A percentile compares a stretch with the other conserved stretches of the same genome.
These are phyloP conservation scores for Lodderomyces beijingensis DNA, from an alignment of 1,139 yeast species.

Conservation along the genomic window DNA sequence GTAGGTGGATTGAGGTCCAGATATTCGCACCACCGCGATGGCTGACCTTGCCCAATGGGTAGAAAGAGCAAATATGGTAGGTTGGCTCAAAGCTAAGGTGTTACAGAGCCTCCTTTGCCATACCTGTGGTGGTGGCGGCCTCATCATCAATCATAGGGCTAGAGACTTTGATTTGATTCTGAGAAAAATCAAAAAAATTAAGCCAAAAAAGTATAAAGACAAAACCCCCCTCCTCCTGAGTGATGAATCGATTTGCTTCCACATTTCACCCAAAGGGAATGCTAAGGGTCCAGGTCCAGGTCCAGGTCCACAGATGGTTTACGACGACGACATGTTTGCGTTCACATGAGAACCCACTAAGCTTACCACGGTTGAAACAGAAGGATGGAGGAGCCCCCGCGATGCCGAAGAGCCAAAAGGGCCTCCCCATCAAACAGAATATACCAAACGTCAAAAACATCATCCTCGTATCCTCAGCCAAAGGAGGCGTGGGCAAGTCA, in stretches of 20 bases:
- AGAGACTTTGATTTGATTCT: too few relatives aligned
- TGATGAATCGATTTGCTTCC: too few relatives aligned
- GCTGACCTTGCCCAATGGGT: slow-evolving; percentile 83
- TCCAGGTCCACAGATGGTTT: too few relatives aligned
- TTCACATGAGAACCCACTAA: slow-evolving; percentile 37
- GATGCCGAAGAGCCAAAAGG: slow-evolving; percentile 35
- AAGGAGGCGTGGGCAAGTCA: slow-evolving; percentile 71
- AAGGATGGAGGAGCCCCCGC: slow-evolving; percentile 15
- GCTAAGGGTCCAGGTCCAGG: too few relatives aligned
- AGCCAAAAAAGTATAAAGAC: too few relatives aligned
- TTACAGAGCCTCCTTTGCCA: slow-evolving; percentile 1
- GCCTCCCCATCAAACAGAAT: slow-evolving; percentile 50
- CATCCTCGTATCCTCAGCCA: slow-evolving; percentile 71
- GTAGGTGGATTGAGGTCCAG: slow-evolving; percentile 61
- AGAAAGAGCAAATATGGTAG: slow-evolving; percentile 88
- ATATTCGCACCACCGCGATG: slow-evolving; percentile 76
- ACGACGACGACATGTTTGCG: slow-evolving; percentile 1
- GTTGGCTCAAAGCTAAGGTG: slow-evolving; percentile 14
- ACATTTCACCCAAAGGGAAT: too few relatives aligned
- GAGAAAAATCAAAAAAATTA: too few relatives aligned
- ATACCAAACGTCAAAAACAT: slow-evolving; percentile 62
- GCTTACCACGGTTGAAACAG: slow-evolving; percentile 41
- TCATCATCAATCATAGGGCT: too few relatives aligned
- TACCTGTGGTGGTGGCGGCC: background rate
- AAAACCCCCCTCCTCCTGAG: too few relatives aligned